These are phyloP conservation scores for Strombidium stylifer DNA, from an alignment of 73 alveolate genomes.

Conservation along the genomic window DNA sequence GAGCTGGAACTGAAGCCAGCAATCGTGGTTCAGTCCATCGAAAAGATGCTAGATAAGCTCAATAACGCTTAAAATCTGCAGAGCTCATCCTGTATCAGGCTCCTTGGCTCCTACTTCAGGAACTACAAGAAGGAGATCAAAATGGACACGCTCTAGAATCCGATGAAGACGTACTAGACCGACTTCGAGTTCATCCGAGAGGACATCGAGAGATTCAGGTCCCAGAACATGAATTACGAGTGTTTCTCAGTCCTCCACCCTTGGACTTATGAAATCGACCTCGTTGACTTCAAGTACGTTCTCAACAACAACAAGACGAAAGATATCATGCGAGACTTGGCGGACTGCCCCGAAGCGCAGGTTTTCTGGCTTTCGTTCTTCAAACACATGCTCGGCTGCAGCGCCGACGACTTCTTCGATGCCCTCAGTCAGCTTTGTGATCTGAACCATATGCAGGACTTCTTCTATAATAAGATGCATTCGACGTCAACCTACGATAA, in stretches of 20 bases:
- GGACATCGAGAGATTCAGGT: constrained; percentile 21
- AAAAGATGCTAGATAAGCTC: constrained; percentile 18
- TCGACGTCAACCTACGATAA: too few species aligned
- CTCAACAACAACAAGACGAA: constrained; percentile 14
- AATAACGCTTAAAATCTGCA: constrained; percentile 20
- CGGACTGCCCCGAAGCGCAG: background rate
- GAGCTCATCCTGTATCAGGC: constrained; percentile 19
- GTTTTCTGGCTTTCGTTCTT: constrained; percentile 29
- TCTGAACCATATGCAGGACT: background rate
- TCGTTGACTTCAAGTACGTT: constrained; percentile 34
- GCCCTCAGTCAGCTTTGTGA: constrained; percentile 17
- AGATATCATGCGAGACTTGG: background rate
- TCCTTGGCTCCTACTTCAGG: background rate
- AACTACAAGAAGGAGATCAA: constrained; percentile 15
- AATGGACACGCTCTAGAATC: constrained; percentile 20
- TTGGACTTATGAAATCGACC: constrained; percentile 36
- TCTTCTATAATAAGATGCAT: background rate
- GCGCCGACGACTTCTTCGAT: constrained; percentile 29
- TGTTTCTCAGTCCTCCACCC: constrained; percentile 38
- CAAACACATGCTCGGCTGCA: background rate
- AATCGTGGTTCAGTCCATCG: background rate
- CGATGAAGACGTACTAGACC: constrained; percentile 13
- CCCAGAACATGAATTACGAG: constrained; percentile 9
- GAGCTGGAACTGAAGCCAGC: constrained; percentile 10
- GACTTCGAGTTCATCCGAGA: constrained; percentile 1